A percentile compares a stretch with the other conserved stretches of the same genome.
These are phyloP conservation scores for Saksenaea oblongispora DNA, from an alignment of 371 early-diverging fungal species.

Conservation along the genomic window DNA sequence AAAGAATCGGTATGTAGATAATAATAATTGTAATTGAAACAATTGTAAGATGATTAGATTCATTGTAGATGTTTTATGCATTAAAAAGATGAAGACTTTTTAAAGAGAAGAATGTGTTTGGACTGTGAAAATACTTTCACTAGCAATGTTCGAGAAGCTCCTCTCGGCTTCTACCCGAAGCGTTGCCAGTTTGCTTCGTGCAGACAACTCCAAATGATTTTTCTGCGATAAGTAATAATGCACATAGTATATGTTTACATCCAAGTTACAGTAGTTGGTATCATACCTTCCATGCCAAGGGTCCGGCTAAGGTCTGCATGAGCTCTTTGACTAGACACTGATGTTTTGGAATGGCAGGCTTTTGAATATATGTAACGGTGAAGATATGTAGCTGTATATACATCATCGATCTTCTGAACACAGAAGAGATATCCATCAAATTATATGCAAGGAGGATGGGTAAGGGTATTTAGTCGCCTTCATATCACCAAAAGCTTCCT, in stretches of 20 bases:
- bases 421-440: no score
- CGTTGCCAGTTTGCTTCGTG: background rate
- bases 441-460: no score
- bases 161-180: background rate
- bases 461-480: no score
- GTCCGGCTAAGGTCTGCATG: background rate
- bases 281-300: background rate
- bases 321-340: background rate
- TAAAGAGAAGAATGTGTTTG: background rate
- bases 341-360: background rate
- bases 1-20: background rate
- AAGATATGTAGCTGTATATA: no score
- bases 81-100: background rate
- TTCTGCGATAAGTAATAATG: background rate
- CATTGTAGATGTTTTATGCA: background rate
- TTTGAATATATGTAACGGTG: no score
- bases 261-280: background rate
- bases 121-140: background rate
- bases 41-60: background rate
- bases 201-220: background rate
- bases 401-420: no score
- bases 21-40: background rate
- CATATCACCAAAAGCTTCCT: no score
- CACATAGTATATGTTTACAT: background rate
- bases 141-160: background rate